Percentiles rank a stretch among this genome's conserved stretches.
Conservation (phyloP, 441 rosid species). For the Eruca vesicaria region DNA sequence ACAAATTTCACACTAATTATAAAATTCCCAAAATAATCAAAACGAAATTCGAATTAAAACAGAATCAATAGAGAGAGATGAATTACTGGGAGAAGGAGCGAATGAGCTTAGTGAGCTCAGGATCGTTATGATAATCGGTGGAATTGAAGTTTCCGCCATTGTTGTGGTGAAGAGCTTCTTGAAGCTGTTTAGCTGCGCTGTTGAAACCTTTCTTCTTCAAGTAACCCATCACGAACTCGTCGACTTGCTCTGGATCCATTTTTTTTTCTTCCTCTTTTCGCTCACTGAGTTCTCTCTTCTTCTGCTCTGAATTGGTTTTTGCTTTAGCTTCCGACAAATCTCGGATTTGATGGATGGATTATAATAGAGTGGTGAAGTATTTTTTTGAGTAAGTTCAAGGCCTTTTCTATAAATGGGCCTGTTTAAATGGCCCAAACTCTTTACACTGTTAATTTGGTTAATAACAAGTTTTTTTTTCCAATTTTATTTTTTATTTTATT, state of each 20-base stretch:
- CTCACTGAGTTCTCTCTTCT: background rate
- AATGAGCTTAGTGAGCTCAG: constrained; percentile 64
- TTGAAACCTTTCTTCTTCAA: constrained; percentile 79
- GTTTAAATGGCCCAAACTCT: background rate
- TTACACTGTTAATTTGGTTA: no score
- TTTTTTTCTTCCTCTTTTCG: background rate
- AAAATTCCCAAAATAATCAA: background rate
- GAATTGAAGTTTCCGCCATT: constrained; percentile 30
- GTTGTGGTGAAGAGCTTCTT: constrained; percentile 55
- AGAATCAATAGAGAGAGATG: background rate
- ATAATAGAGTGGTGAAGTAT: background rate
- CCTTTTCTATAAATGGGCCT: background rate
- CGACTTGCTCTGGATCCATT: constrained; percentile 37
- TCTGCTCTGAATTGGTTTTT: background rate
- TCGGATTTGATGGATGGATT: background rate
- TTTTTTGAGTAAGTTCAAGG: background rate
- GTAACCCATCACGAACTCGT: constrained; percentile 58
- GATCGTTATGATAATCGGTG: constrained; percentile 61
- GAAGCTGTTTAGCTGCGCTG: constrained; percentile 44
- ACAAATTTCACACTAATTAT: background rate
- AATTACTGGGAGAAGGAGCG: constrained; percentile 65
- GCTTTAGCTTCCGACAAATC: background rate
- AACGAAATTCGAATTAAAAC: background rate
- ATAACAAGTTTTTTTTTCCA: no score
- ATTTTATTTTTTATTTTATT: no score